Percentiles rank a stretch among this genome's conserved stretches.
These are phyloP conservation scores for Penicillium rolfsii DNA, from an alignment of 2,329 filamentous ascomycete genomes.

Conservation along the genomic window DNA sequence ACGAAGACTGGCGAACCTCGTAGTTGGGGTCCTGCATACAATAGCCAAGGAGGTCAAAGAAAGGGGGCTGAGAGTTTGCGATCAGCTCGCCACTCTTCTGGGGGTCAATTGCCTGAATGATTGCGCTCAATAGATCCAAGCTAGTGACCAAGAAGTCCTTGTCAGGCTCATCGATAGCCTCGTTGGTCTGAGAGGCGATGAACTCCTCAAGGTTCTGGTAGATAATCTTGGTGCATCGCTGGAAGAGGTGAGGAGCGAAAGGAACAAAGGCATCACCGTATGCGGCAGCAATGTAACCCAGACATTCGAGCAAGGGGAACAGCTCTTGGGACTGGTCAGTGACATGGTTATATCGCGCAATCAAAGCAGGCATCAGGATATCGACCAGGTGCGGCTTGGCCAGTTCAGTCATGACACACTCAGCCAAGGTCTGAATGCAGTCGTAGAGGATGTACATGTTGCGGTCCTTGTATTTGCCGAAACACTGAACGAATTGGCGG, in stretches of 20 bases:
- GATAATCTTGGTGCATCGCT: conserved; percentile 86
- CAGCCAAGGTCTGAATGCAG: conserved; percentile 94
- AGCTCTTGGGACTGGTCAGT: conserved; percentile 88
- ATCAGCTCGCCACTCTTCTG: conserved; percentile 77
- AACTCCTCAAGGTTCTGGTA: conserved; percentile 86
- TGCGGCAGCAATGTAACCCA: conserved; percentile 90
- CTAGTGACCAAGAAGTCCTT: conserved; percentile 98
- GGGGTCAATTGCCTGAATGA: conserved; percentile 83
- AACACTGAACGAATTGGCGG: conserved; percentile 88
- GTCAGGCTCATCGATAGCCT: conserved; percentile 75
- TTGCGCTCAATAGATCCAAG: conserved; percentile 86
- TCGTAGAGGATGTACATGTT: conserved; percentile 99
- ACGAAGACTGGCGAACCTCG: conserved; percentile 94
- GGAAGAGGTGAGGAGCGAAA: conserved; percentile 84
- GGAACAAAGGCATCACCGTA: conserved; percentile 80
- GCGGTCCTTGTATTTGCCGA: conserved; percentile 93
- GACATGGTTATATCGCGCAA: conserved; percentile 83
- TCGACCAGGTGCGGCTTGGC: conserved; percentile 80
- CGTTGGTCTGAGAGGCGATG: conserved; percentile 69
- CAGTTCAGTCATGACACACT: conserved; percentile 81
- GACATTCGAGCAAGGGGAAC: conserved; percentile 92
- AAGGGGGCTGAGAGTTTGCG: conserved; percentile 72
- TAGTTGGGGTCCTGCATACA: conserved; percentile 92
- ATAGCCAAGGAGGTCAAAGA: conserved; percentile 87
- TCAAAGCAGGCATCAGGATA: conserved; percentile 89